These are phyloP conservation scores for Ambrosia trifida DNA, from an alignment of 129 eudicot genomes.

Conservation along the genomic window DNA sequence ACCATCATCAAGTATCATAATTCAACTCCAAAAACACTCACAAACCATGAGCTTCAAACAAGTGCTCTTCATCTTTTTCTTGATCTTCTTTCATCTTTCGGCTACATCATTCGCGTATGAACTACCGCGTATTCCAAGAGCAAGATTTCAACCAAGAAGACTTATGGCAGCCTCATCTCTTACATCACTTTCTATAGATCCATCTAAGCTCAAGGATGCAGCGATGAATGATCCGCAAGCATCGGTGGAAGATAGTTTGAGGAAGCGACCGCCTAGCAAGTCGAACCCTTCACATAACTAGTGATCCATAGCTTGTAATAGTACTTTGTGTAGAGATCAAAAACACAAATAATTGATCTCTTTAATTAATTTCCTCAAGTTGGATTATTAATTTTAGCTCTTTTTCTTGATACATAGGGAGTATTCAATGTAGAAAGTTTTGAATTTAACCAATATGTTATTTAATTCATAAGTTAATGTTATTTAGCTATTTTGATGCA, in stretches of 20 bases:
- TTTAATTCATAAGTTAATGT: constrained; percentile 27
- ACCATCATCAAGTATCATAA: neutral
- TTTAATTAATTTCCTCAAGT: neutral
- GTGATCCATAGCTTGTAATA: constrained; percentile 28
- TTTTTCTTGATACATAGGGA: constrained; percentile 11
- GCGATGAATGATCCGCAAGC: constrained; percentile 37
- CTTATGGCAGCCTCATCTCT: constrained; percentile 34
- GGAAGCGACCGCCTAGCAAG: constrained; percentile 57
- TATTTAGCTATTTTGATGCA: constrained; percentile 28
- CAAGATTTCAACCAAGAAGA: constrained; percentile 57
- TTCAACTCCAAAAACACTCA: constrained; percentile 23
- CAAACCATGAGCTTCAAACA: constrained; percentile 31
- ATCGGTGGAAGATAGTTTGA: constrained; percentile 55
- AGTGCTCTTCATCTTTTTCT: constrained; percentile 34
- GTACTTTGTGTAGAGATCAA: constrained; percentile 30
- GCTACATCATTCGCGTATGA: constrained; percentile 14
- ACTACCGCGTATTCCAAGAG: constrained; percentile 9
- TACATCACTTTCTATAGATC: constrained; percentile 44
- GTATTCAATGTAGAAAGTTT: constrained; percentile 35
- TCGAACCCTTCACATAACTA: constrained; percentile 80
- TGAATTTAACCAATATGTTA: constrained; percentile 28
- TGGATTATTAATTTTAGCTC: neutral
- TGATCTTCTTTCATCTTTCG: constrained; percentile 40
- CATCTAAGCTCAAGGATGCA: constrained; percentile 36
- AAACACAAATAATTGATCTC: constrained; percentile 9